phyloP scores from a whole-genome alignment of 2,329 filamentous ascomycete genomes.

The Lasiodiplodia citricola region DNA sequence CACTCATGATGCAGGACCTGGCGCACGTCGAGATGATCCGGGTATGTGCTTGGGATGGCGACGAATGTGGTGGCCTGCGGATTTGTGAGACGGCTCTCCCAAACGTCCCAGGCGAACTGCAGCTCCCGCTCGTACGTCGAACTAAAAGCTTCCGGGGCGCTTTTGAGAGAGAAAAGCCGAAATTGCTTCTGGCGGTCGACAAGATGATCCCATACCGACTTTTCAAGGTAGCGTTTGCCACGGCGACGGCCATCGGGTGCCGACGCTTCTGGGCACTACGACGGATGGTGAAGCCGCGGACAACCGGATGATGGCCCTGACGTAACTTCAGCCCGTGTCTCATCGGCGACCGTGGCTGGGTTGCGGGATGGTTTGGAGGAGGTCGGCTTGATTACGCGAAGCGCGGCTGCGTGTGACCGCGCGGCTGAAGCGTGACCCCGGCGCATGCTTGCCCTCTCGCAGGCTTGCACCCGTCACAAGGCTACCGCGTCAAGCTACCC shows the following conservation, averaged over 20 bases:
- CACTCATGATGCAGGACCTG: constrained; percentile 24
- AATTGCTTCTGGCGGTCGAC: constrained; percentile 29
- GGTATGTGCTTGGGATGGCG: constrained; percentile 9
- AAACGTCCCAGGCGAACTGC: constrained; percentile 29
- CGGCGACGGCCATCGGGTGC: constrained; percentile 4
- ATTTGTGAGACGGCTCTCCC: constrained; percentile 32
- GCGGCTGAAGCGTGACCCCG: constrained; percentile 25
- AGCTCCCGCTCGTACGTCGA: constrained; percentile 35
- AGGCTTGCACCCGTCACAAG: constrained; percentile 19
- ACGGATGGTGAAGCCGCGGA: not conserved
- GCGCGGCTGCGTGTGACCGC: constrained; percentile 24
- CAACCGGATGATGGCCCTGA: not conserved
- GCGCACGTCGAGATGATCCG: not conserved
- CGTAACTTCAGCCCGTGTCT: constrained; percentile 2
- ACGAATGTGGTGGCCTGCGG: constrained; percentile 30
- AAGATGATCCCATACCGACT: constrained; percentile 27
- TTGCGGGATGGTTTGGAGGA: not conserved
- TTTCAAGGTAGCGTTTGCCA: constrained; percentile 25
- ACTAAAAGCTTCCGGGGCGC: constrained; percentile 30
- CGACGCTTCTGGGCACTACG: not conserved
- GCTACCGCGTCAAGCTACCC: not conserved
- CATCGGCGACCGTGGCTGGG: not conserved
- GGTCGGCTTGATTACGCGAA: constrained; percentile 16
- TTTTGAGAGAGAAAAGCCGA: constrained; percentile 30
- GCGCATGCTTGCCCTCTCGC: constrained; percentile 11